These are phyloP conservation scores for Tuctoria greenei DNA, from an alignment of 176 grass and related monocot species.

Conservation along the genomic window DNA sequence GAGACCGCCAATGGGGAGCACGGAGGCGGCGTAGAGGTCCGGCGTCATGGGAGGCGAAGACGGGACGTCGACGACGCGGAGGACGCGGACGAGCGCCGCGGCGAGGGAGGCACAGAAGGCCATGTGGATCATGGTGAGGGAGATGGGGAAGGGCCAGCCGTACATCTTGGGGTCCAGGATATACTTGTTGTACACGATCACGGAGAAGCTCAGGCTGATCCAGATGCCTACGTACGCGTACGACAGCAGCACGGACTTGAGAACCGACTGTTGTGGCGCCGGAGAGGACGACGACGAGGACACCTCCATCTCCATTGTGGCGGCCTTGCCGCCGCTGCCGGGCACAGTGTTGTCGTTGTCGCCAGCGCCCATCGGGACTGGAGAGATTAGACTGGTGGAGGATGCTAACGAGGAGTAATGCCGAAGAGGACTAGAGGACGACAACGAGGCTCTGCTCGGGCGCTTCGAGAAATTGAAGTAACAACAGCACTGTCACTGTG, in stretches of 20 bases:
- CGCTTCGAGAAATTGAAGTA: too few species aligned
- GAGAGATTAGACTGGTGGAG: neutral
- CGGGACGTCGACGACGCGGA: constrained; percentile 60
- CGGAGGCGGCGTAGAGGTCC: constrained; percentile 53
- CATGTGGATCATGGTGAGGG: constrained; percentile 91
- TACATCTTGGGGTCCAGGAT: constrained; percentile 92
- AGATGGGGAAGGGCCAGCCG: constrained; percentile 84
- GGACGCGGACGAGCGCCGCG: constrained; percentile 50
- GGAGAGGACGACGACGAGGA: neutral
- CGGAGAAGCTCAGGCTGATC: constrained; percentile 82
- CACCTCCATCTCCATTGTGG: constrained; percentile 45
- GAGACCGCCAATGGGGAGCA: constrained; percentile 71
- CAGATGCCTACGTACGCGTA: constrained; percentile 76
- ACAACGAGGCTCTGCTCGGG: neutral
- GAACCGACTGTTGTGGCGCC: constrained; percentile 33
- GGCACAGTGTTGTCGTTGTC: neutral
- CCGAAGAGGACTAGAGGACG: neutral
- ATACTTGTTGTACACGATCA: constrained; percentile 95
- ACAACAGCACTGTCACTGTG: too few species aligned
- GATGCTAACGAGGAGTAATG: too few species aligned
- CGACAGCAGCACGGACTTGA: constrained; percentile 62
- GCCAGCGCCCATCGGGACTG: constrained; percentile 24
- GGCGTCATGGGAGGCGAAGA: constrained; percentile 23
- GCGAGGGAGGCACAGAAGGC: constrained; percentile 71
- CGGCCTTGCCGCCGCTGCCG: neutral